Evolutionary conservation across 179 eudicot species (phyloP), one percentile per base, ranked within the genome.

Genomic region (Beta lomatogona): DNA sequence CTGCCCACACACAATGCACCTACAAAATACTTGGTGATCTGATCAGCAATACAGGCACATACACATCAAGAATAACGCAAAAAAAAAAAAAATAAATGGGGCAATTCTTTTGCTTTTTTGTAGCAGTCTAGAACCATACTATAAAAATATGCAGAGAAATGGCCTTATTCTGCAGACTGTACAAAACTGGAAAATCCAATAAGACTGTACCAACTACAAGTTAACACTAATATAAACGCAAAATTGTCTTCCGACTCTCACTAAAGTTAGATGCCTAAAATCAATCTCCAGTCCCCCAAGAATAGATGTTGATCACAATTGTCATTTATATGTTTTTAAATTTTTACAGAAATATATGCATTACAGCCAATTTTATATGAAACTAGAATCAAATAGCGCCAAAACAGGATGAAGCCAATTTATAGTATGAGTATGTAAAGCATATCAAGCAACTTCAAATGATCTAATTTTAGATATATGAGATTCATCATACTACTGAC

Each of bases 1-100:
- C 98, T 14, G 98, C 99, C 97, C 99, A 97, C 74, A 95, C 97
- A 88, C 96, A 92, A 80, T 96, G 99, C 71, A 92, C 93, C 95
- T 92, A 80, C 84, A 88, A 66, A 53, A 36, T 66, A 72, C 7
- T 52, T 22, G 25, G 44, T 57, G 22, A 21, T 31, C 59, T 28
- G 22, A 60, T 22, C 61, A 52, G 60, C 9, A 52, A 73, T 48
- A 72, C 36, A 71, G 6, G 12, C 44, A 25, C 31, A 73, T 25
- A 28, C 46, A 71, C 18, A 36, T 9, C 36, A 71, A 71, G 1
- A 8, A 75, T 31, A 36, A 16, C 41, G 16, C 52, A 68, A 68
- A 41, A 3, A 13, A 18, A n/a, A n/a, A 69, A 18, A 44, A 19
- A 9, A 14, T 15, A 41, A 9, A 68, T 16, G 14, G 41, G 66